Percentiles rank a stretch among this genome's conserved stretches.
phyloP scores from a whole-genome alignment of 164 flowering plant genomes.

The Cinnamomum chago region DNA sequence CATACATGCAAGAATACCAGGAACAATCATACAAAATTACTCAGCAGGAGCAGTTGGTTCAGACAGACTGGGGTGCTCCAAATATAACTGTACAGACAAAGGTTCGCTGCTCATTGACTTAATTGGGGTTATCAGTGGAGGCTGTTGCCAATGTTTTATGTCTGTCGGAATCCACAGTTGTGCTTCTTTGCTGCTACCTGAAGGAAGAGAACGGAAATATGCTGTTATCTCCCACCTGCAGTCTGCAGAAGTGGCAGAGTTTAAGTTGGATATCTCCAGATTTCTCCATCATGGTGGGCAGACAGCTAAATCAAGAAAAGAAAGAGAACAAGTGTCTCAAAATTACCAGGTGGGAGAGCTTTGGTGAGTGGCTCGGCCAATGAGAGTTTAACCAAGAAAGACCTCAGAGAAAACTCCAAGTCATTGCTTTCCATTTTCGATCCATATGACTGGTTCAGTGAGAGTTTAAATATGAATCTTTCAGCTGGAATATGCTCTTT shows the following conservation, averaged over 20 bases:
- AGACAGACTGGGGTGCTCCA: conserved; percentile 52
- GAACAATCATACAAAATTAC: neutral
- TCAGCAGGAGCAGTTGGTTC: conserved; percentile 2
- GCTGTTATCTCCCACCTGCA: conserved; percentile 92
- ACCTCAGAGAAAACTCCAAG: conserved; percentile 63
- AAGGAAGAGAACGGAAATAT: conserved; percentile 61
- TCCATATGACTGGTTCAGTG: conserved; percentile 42
- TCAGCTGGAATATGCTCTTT: conserved; percentile 51
- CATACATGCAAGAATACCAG: too few relatives aligned
- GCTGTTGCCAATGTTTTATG: conserved; percentile 79
- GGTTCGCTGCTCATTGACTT: conserved; percentile 83
- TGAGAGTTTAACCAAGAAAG: conserved; percentile 79
- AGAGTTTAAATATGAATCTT: conserved; percentile 73
- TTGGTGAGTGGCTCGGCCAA: conserved; percentile 57
- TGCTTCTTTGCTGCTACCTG: conserved; percentile 47
- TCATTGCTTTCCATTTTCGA: conserved; percentile 47
- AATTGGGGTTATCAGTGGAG: conserved; percentile 77
- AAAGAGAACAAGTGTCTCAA: neutral
- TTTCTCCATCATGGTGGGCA: neutral
- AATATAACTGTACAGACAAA: conserved; percentile 64
- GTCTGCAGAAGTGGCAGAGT: conserved; percentile 31
- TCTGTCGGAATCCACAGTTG: conserved; percentile 81
- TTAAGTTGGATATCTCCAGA: neutral
- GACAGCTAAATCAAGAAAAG: neutral
- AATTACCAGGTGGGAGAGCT: conserved; percentile 65